These are phyloP conservation scores for Aspergillus ellipticus DNA, from an alignment of 495 filamentous ascomycete genomes.

Conservation along the genomic window DNA sequence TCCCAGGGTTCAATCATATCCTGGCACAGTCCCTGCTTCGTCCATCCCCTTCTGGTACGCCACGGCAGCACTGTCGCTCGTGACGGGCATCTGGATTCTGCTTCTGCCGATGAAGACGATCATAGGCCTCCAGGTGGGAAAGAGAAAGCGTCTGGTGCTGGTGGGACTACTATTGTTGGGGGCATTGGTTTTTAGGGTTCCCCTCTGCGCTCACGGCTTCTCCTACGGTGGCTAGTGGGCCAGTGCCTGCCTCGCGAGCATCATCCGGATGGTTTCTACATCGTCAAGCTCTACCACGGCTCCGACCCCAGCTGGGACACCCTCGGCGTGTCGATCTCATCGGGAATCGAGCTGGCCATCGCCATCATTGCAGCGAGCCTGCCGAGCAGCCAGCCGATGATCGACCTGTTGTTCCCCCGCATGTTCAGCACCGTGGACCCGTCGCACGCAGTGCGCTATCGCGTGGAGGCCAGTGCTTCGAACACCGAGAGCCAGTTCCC, in stretches of 20 bases:
- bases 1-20: constrained; percentile 5
- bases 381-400: not conserved
- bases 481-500: not conserved
- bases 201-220: too few relatives aligned
- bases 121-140: not conserved
- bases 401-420: not conserved
- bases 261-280: constrained; percentile 14
- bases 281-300: constrained; percentile 14
- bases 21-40: constrained; percentile 9
- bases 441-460: not conserved
- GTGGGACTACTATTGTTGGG: constrained; percentile 8
- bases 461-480: not conserved
- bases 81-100: constrained; percentile 13
- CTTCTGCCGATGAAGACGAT: constrained; percentile 11
- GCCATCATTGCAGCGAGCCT: constrained; percentile 16
- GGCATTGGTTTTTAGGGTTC: too few relatives aligned
- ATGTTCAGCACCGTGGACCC: not conserved
- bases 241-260: constrained; percentile 10
- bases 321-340: constrained; percentile 9
- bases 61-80: constrained; percentile 5
- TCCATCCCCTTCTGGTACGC: constrained; percentile 15
- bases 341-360: constrained; percentile 10
- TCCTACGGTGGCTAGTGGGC: not conserved
- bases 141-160: constrained; percentile 4
- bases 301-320: constrained; percentile 13